Percentiles rank a stretch among this genome's conserved stretches.
Conservation (phyloP, 192 early-diverging fungal species). For the Borealophlyctis nickersoniae region DNA sequence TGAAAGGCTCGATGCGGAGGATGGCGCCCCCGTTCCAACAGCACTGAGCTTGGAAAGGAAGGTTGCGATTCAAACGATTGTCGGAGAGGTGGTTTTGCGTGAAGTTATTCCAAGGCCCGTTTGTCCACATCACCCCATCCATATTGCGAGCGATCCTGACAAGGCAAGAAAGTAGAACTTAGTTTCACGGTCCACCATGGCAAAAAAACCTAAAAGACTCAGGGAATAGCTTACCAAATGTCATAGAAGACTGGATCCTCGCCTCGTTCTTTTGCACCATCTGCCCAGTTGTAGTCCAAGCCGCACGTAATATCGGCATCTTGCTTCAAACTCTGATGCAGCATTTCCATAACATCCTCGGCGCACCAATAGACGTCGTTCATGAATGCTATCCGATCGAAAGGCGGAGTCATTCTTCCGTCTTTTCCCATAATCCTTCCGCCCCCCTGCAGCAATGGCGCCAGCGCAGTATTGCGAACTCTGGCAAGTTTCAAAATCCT, state of each 20-base stretch:
- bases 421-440: too few relatives aligned
- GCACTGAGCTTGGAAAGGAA: constrained; percentile 46
- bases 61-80: constrained; percentile 16
- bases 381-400: background rate
- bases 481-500: constrained; percentile 48
- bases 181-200: background rate
- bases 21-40: constrained; percentile 51
- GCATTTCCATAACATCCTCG: background rate
- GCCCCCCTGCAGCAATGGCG: constrained; percentile 24
- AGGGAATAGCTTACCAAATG: background rate
- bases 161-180: too few relatives aligned
- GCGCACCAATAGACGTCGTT: constrained; percentile 4
- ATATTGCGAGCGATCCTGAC: background rate
- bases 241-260: background rate
- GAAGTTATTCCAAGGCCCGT: background rate
- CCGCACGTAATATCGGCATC: constrained; percentile 1
- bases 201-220: background rate
- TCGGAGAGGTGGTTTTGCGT: background rate
- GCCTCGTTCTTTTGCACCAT: background rate
- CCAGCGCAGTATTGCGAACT: constrained; percentile 42
- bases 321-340: constrained; percentile 2
- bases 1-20: constrained; percentile 37
- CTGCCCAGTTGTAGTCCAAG: background rate
- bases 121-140: background rate
- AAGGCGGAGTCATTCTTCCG: background rate